Conservation (phyloP, 2,329 filamentous ascomycete genomes). For the Calonectria pseudoturangicola region DNA sequence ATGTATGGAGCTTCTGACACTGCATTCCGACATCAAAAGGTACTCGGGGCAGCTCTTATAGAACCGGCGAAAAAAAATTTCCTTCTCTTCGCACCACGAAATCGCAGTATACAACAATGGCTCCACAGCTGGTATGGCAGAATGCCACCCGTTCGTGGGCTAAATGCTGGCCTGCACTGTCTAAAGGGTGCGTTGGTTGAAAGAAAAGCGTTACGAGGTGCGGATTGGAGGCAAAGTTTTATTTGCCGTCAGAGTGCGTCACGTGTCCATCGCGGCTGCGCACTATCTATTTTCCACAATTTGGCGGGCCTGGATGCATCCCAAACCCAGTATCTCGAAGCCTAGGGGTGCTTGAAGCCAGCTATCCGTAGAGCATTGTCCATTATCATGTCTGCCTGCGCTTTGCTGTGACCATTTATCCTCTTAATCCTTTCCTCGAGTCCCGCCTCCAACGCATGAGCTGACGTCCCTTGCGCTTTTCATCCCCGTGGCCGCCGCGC, state of each 20-base stretch:
- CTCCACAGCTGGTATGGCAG: slow-evolving; percentile 76
- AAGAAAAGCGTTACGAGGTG: slow-evolving; percentile 61
- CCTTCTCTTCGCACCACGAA: slow-evolving; percentile 75
- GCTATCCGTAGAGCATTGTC: slow-evolving; percentile 24
- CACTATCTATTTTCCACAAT: too few relatives aligned
- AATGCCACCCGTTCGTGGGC: slow-evolving; percentile 78
- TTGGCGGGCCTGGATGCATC: too few relatives aligned
- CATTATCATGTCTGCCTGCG: slow-evolving; percentile 53
- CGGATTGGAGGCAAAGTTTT: slow-evolving; percentile 19
- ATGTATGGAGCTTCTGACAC: slow-evolving; percentile 67
- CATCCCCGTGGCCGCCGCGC: slow-evolving; percentile 50
- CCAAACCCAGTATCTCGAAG: too few relatives aligned
- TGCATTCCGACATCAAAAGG: slow-evolving; percentile 62
- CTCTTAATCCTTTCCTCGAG: slow-evolving; percentile 1
- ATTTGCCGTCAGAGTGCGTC: slow-evolving; percentile 9
- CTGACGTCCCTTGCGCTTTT: slow-evolving; percentile 36
- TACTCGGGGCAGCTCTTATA: slow-evolving; percentile 76
- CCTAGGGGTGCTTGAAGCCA: too few relatives aligned
- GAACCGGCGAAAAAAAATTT: slow-evolving; percentile 63
- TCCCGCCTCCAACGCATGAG: slow-evolving; percentile 36
- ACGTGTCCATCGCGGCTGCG: slow-evolving; percentile 42
- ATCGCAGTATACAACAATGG: slow-evolving; percentile 79
- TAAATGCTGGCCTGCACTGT: slow-evolving; percentile 87
- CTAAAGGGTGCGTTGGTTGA: slow-evolving; percentile 83
- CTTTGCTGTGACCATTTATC: slow-evolving; percentile 49